phyloP scores from a whole-genome alignment of 768 basidiomycete genomes.

The Termitomyces sp. region DNA sequence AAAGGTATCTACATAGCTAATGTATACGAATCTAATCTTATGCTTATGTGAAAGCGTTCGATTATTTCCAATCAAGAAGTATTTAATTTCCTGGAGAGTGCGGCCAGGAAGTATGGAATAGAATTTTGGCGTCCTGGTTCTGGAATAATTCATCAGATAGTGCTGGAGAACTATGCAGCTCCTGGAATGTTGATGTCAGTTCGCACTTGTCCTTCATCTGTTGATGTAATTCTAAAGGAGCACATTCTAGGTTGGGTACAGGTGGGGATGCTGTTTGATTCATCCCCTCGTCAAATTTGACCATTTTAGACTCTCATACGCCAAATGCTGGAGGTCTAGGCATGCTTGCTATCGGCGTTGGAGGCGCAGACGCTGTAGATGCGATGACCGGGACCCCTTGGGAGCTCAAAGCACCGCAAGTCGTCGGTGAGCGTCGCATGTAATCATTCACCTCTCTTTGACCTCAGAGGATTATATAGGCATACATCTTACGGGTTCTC shows the following conservation, averaged over 20 bases:
- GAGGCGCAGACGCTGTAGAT: constrained; percentile 97
- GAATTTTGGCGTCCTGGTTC: constrained; percentile 99
- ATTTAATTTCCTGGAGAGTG: constrained; percentile 94
- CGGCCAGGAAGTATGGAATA: constrained; percentile 86
- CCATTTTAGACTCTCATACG: constrained; percentile 79
- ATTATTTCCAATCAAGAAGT: constrained; percentile 91
- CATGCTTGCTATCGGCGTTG: constrained; percentile 96
- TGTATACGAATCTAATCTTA: not conserved
- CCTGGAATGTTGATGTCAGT: constrained; percentile 88
- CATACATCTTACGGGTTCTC: constrained; percentile 80
- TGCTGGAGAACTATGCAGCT: constrained; percentile 95
- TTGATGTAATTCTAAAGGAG: constrained; percentile 7
- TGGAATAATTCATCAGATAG: constrained; percentile 96
- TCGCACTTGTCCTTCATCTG: not conserved
- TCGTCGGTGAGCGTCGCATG: constrained; percentile 53
- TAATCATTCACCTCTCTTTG: not conserved
- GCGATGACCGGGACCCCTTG: constrained; percentile 98
- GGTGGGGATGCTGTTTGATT: constrained; percentile 33
- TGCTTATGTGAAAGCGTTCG: constrained; percentile 49
- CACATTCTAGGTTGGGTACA: constrained; percentile 64
- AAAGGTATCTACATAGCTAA: constrained; percentile 42
- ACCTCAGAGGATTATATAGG: constrained; percentile 40
- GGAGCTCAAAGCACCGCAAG: constrained; percentile 90
- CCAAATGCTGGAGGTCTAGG: constrained; percentile 98
- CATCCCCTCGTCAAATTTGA: not conserved